Percentiles rank a stretch among this genome's conserved stretches.
Evolutionary conservation across 768 basidiomycete species (phyloP).

Genomic region (Lactarius vividus): DNA sequence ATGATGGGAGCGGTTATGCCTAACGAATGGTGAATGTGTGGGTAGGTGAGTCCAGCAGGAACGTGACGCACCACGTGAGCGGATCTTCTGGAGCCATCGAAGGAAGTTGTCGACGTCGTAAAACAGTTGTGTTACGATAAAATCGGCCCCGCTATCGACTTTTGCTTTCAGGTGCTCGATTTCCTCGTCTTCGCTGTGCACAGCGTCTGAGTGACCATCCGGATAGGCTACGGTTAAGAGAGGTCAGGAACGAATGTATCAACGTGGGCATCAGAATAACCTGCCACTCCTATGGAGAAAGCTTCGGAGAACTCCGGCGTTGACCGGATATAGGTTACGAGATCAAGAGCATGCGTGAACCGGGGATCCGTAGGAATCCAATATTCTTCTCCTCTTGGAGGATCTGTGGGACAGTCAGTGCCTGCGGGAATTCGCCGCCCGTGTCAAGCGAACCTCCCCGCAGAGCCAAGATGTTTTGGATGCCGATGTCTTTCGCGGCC

Average conservation of each 20-base stretch:
- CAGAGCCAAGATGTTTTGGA: slow-evolving; percentile 88
- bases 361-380: slow-evolving; percentile 84
- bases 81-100: slow-evolving; percentile 69
- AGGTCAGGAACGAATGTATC: slow-evolving; percentile 12
- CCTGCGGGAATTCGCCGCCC: neutral
- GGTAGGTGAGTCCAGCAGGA: neutral
- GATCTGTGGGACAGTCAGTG: slow-evolving; percentile 52
- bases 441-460: slow-evolving; percentile 66
- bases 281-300: slow-evolving; percentile 95
- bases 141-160: slow-evolving; percentile 93
- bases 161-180: slow-evolving; percentile 77
- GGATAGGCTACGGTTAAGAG: slow-evolving; percentile 68
- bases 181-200: slow-evolving; percentile 56
- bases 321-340: slow-evolving; percentile 87
- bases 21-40: slow-evolving; percentile 34
- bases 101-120: slow-evolving; percentile 92
- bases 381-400: slow-evolving; percentile 90
- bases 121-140: slow-evolving; percentile 94
- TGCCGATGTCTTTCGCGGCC: slow-evolving; percentile 78
- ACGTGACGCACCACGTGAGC: slow-evolving; percentile 56
- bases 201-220: slow-evolving; percentile 75
- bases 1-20: slow-evolving; percentile 90
- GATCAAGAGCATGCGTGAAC: slow-evolving; percentile 81
- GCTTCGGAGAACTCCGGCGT: slow-evolving; percentile 71
- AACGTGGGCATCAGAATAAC: slow-evolving; percentile 39